Evolutionary conservation across 139 green algal genomes (phyloP).

Genomic region (Volvox africanus): DNA sequence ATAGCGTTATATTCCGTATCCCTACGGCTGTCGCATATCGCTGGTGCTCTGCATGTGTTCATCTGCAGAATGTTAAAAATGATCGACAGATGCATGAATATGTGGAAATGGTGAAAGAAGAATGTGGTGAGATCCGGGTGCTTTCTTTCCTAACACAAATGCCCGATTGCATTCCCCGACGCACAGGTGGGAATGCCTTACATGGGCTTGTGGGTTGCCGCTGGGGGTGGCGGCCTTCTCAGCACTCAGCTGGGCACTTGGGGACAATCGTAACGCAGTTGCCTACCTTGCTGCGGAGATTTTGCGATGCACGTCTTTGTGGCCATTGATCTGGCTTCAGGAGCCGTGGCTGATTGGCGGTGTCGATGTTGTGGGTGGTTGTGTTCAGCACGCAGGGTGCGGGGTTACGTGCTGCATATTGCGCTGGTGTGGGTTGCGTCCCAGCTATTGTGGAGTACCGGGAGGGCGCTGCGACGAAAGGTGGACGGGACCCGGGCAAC

Average conservation of each 20-base stretch:
- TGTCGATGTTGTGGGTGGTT: neutral
- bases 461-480: neutral
- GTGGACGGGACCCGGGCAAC: neutral
- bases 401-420: slow-evolving; percentile 20
- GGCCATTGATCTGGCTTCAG: slow-evolving; percentile 29
- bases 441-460: neutral
- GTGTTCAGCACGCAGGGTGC: slow-evolving; percentile 21
- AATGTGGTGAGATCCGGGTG: too few species aligned
- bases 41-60: too few species aligned
- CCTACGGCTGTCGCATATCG: too few species aligned
- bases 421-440: neutral
- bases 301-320: neutral
- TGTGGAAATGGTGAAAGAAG: too few species aligned
- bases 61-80: too few species aligned
- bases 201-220: slow-evolving; percentile 6
- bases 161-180: too few species aligned
- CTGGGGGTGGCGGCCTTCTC: neutral
- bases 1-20: too few species aligned
- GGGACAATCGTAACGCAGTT: neutral
- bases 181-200: slow-evolving; percentile 15
- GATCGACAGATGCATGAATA: too few species aligned
- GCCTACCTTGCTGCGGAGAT: neutral
- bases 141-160: too few species aligned
- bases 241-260: slow-evolving; percentile 4
- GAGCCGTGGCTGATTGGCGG: slow-evolving; percentile 35